Percentiles rank a stretch among this genome's conserved stretches.
These are phyloP conservation scores for Colletotrichum tofieldiae DNA, from an alignment of 2,329 filamentous ascomycete genomes.

Conservation along the genomic window DNA sequence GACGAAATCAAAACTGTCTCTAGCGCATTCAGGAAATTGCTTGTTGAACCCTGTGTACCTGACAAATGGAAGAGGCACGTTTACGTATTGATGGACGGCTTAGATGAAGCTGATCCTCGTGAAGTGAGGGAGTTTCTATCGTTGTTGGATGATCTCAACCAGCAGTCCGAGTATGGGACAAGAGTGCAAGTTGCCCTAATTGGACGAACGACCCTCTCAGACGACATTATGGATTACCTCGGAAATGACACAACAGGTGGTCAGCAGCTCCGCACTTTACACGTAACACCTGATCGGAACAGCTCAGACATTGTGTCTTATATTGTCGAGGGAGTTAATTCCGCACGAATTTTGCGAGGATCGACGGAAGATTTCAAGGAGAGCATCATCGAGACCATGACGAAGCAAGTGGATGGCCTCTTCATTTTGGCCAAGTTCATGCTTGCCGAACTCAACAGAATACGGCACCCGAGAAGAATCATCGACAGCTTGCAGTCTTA, in stretches of 20 bases:
- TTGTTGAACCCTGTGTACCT: slow-evolving; percentile 56
- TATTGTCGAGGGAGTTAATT: slow-evolving; percentile 58
- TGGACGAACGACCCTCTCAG: slow-evolving; percentile 60
- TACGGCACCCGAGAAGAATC: slow-evolving; percentile 61
- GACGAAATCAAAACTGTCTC: slow-evolving; percentile 62
- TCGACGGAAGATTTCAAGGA: slow-evolving; percentile 53
- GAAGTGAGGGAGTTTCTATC: slow-evolving; percentile 57
- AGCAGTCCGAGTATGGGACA: slow-evolving; percentile 42
- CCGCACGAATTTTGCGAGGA: slow-evolving; percentile 55
- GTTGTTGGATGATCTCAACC: slow-evolving; percentile 51
- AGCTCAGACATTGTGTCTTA: slow-evolving; percentile 59
- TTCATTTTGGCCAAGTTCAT: slow-evolving; percentile 67
- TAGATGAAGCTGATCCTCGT: slow-evolving; percentile 60
- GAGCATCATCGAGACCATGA: slow-evolving; percentile 58
- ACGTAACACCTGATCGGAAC: slow-evolving; percentile 61
- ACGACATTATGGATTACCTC: slow-evolving; percentile 56
- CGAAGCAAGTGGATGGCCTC: slow-evolving; percentile 60
- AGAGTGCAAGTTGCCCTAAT: slow-evolving; percentile 57
- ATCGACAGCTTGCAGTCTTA: slow-evolving; percentile 61
- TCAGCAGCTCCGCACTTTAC: slow-evolving; percentile 56
- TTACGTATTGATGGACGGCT: slow-evolving; percentile 63
- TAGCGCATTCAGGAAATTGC: slow-evolving; percentile 60
- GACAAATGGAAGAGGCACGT: slow-evolving; percentile 53
- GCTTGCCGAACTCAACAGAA: slow-evolving; percentile 64
- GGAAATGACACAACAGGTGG: slow-evolving; percentile 46